phyloP scores from a whole-genome alignment of 768 basidiomycete genomes.

The Hygrophoropsis aurantiaca region DNA sequence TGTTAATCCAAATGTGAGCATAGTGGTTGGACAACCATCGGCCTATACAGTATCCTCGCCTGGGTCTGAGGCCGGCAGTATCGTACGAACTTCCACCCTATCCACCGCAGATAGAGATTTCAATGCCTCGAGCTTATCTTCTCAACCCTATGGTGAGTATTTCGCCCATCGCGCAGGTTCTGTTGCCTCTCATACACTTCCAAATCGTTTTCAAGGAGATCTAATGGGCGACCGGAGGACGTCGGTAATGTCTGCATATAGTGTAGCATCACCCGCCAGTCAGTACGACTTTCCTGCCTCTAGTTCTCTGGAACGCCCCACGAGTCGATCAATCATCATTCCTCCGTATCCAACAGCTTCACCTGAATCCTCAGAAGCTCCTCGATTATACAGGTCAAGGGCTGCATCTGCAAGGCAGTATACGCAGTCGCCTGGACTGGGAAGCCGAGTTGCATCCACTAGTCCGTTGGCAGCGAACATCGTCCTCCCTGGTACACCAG shows the following conservation, averaged over 20 bases:
- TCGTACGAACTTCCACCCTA: not conserved
- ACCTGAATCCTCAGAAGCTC: no score
- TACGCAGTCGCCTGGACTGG: not conserved
- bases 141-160: not conserved
- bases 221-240: slow-evolving; percentile 1
- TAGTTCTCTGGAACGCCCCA: not conserved
- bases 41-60: slow-evolving; percentile 4
- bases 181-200: not conserved
- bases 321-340: not conserved
- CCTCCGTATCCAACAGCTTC: no score
- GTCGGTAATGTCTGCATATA: slow-evolving; percentile 1
- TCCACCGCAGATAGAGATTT: not conserved
- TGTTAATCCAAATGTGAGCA: not conserved
- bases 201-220: slow-evolving; percentile 3
- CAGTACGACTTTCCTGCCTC: not conserved
- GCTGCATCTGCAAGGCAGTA: not conserved
- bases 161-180: not conserved
- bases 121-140: slow-evolving; percentile 1
- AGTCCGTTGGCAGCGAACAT: not conserved
- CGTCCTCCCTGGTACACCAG: not conserved
- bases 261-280: not conserved
- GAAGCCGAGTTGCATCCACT: not conserved
- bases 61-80: not conserved
- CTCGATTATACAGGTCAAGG: not conserved
- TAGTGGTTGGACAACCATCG: not conserved